Evolutionary conservation across 2,329 filamentous ascomycete species (phyloP).

Genomic region (Talaromyces rugulosus): DNA sequence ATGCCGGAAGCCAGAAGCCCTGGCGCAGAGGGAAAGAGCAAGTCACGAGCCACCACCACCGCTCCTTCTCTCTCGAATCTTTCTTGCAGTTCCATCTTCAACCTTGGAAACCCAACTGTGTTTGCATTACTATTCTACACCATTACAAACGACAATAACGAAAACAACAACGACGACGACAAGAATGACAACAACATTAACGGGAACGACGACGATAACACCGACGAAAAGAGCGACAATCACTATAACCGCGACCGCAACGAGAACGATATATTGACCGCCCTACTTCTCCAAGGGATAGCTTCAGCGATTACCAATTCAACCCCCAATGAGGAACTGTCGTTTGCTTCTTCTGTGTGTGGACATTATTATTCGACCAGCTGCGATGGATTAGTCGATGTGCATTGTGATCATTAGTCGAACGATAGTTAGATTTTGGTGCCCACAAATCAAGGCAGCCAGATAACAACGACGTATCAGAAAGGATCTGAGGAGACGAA

Average conservation of each 20-base stretch:
- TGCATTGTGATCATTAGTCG: no score
- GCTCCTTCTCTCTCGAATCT: background rate
- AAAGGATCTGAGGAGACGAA: background rate
- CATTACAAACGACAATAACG: background rate
- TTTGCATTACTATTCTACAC: background rate
- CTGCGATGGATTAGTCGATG: background rate
- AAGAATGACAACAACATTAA: no score
- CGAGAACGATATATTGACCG: no score
- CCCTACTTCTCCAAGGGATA: no score
- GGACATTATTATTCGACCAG: background rate
- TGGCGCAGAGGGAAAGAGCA: background rate
- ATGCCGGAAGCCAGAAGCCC: background rate
- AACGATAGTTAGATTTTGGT: background rate
- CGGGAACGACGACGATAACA: no score
- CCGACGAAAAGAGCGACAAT: no score
- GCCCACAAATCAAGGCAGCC: background rate
- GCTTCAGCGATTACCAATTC: background rate
- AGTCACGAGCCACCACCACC: background rate
- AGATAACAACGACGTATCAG: background rate
- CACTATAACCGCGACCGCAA: background rate
- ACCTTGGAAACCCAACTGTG: background rate
- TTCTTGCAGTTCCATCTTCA: background rate
- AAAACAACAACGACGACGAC: no score
- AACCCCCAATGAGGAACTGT: background rate
- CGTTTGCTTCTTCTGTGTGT: background rate